Base-by-base conservation (phyloP, 208 protist genomes). In the Crithidia sp. region DNA sequence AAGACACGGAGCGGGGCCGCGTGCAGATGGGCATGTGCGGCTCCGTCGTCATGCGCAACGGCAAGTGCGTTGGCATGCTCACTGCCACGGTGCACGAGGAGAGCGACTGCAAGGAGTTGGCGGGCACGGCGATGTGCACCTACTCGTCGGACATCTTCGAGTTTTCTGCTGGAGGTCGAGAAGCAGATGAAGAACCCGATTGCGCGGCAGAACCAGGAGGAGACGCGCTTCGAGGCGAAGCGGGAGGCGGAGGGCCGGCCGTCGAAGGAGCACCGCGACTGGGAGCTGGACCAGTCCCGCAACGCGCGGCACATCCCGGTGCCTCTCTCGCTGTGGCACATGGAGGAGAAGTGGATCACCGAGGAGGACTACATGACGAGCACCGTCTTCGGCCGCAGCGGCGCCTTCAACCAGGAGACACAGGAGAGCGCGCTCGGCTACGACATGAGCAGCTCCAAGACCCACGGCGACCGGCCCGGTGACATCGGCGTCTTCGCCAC, bases 1-100 rank as follows among this genome's bases (percentile, higher is more conserved):
- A 90, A 10, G 77, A 63, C 5, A 52, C 74, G 28, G 84, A 93
- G 14, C 84, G 84, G 12, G 90, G 89, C 37, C 61, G 67, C 40
- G 83, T 97, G 54, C 82, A 89, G 61, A 97, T 97, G 92, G 92
- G 92, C 58, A 97, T 97, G 90, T 97, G 92, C 70, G 92, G 92
- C 72, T 94, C 88, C 65, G 85, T 86, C 50, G 74, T 97, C 9
- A 94, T 97, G 89, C 90, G 92, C 37, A 87, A 95, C 71, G 90
- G 92, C 66, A 83, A 83, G 57, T 97, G 92, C 63, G 92, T 97
- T n/a, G 92, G 92, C n/a, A 97, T 97, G 90, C 84, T 97, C 17
- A 97, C 92, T 10, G 92, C 92, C 16, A 95, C 88, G 7, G 92
- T 97, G 44, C 92, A 97, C 77, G 83, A 88, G 72, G 87, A 91